phyloP scores from a whole-genome alignment of 2,329 filamentous ascomycete species.

The Lasiodiplodia gonubiensis region DNA sequence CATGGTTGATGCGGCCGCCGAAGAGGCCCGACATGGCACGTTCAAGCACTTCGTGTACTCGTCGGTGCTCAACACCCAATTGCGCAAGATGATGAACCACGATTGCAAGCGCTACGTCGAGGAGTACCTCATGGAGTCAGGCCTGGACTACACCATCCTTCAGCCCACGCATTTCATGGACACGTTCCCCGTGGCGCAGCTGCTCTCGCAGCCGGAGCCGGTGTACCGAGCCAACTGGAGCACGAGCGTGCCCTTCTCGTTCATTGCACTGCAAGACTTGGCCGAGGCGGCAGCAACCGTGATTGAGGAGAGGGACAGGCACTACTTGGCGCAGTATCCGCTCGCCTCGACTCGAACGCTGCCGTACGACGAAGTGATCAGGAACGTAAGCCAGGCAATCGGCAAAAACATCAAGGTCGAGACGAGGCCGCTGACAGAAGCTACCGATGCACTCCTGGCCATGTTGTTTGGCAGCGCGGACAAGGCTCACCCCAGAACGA shows the following conservation, averaged over 20 bases:
- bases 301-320: constrained; percentile 36
- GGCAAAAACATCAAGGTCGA: constrained; percentile 37
- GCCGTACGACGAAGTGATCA: constrained; percentile 33
- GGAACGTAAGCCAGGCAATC: constrained; percentile 33
- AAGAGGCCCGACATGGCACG: constrained; percentile 31
- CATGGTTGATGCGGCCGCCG: constrained; percentile 45
- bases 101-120: constrained; percentile 45
- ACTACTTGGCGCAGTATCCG: constrained; percentile 39
- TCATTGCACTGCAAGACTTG: constrained; percentile 37
- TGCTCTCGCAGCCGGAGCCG: constrained; percentile 34
- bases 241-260: constrained; percentile 35
- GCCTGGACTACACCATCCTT: constrained; percentile 44
- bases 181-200: constrained; percentile 34
- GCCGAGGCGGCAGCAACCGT: constrained; percentile 36
- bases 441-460: constrained; percentile 29
- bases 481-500: constrained; percentile 21
- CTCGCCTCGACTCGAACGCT: constrained; percentile 34
- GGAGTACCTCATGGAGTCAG: constrained; percentile 44
- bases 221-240: constrained; percentile 34
- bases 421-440: constrained; percentile 32
- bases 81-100: constrained; percentile 46
- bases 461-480: constrained; percentile 27
- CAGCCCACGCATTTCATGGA: constrained; percentile 47
- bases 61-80: constrained; percentile 42
- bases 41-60: constrained; percentile 47